Conservation (phyloP, 2,329 filamentous ascomycete species). For the Colletotrichum tofieldiae region DNA sequence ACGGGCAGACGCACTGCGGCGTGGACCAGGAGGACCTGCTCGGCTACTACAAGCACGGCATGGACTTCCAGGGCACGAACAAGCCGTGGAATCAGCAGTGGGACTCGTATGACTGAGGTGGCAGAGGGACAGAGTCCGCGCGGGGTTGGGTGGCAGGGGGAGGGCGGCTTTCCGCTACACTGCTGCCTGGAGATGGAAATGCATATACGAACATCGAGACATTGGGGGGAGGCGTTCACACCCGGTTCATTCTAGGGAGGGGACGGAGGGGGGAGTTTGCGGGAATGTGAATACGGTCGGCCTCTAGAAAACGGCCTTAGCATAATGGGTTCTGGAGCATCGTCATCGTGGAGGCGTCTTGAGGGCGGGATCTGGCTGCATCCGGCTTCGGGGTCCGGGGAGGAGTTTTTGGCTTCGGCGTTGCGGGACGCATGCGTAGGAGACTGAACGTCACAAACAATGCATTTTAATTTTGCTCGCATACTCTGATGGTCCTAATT, state of each 20-base stretch:
- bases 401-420: neutral
- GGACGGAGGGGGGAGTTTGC: neutral
- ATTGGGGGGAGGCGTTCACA: neutral
- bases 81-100: slow-evolving; percentile 66
- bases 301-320: neutral
- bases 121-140: neutral
- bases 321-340: neutral
- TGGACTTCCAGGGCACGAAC: slow-evolving; percentile 64
- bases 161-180: neutral
- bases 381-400: no score
- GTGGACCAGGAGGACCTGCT: slow-evolving; percentile 83
- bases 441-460: no score
- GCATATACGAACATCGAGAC: neutral
- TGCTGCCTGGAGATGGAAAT: slow-evolving; percentile 8
- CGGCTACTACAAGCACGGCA: slow-evolving; percentile 76
- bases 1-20: slow-evolving; percentile 82
- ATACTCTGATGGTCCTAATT: neutral
- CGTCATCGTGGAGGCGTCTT: neutral
- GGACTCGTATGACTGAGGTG: slow-evolving; percentile 49
- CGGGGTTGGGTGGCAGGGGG: neutral
- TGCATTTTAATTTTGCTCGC: no score
- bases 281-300: neutral
- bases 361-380: no score
- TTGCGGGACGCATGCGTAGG: neutral
- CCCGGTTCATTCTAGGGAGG: neutral